These are phyloP conservation scores for Penicillium chermesinum DNA, from an alignment of 495 filamentous ascomycete genomes.

Conservation along the genomic window DNA sequence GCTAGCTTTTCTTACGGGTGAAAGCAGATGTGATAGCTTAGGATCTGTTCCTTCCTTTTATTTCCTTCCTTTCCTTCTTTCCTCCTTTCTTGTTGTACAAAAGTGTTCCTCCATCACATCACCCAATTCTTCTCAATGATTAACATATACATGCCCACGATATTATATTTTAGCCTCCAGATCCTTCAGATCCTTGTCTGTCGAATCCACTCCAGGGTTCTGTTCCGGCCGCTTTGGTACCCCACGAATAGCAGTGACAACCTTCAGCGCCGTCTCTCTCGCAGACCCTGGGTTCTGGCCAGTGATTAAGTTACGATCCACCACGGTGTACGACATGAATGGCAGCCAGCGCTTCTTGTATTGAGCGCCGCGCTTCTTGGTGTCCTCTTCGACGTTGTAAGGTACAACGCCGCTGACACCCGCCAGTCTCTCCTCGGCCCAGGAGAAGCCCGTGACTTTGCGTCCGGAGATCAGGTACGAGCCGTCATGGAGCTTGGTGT, in stretches of 20 bases:
- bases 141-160: no score
- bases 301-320: conserved; percentile 48
- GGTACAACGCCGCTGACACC: conserved; percentile 42
- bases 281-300: conserved; percentile 53
- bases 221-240: no score
- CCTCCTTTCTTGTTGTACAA: no score
- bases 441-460: conserved; percentile 52
- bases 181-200: no score
- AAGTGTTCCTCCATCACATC: no score
- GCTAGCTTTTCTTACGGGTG: no score
- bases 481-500: conserved; percentile 43
- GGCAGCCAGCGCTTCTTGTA: conserved; percentile 45
- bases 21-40: no score
- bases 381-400: conserved; percentile 48
- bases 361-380: conserved; percentile 36
- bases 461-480: conserved; percentile 42
- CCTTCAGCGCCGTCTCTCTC: conserved; percentile 9
- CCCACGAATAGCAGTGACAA: conserved; percentile 11
- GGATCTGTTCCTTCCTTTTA: no score
- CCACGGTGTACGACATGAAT: conserved; percentile 46
- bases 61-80: no score
- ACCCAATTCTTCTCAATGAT: no score
- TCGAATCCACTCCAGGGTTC: no score
- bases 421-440: conserved; percentile 49
- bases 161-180: no score